Base-by-base conservation (phyloP, 306 rosid species). In the Betula pendula region DNA sequence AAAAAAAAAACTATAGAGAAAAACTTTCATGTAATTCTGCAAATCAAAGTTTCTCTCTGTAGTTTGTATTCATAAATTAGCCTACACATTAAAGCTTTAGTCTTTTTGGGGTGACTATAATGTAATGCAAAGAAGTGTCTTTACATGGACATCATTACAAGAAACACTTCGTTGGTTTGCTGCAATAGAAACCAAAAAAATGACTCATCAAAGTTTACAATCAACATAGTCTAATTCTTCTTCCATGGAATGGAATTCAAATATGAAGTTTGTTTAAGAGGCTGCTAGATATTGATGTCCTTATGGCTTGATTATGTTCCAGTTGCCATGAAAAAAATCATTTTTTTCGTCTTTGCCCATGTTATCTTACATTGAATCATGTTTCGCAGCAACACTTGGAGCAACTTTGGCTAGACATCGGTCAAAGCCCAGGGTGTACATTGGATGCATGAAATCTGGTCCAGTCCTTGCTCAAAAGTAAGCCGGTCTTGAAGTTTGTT, bases 401-500 rank as follows among this genome's bases (percentile, higher is more conserved):
- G 80, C 87, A 72, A 88, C 89, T 63, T 74, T 88, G 71, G 91
- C 86, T 38, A 83, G 85, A 45, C 91, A 88, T 70, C 68, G 87
- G 53, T 74, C 78, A 4, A 83, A 88, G 68, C 66, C 85, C 20
- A 77, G 89, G 56, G 86, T 88, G 44, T 88, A 88, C 73, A 85
- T 88, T 24, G 91, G 91, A 60, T 88, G 91, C 78, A 88, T 88
- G 91, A 88, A 88, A 79, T 88, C 91, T 6, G 91, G 91, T 79
- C 91, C 89, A 0, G 91, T 88, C 65, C 86, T 88, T 49, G 89
- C 91, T 49, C 91, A 73, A 81, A 88, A 87, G 91, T 87, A 71
- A 84, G 88, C 35, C 13, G 12, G 40, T 38, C 48, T 38, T 66
- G 25, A 35, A 35, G 48, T 38, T 19, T 66, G 70, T 66, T 66